Conservation (phyloP, 495 filamentous ascomycete species). For the Penicillium maclennaniae region DNA sequence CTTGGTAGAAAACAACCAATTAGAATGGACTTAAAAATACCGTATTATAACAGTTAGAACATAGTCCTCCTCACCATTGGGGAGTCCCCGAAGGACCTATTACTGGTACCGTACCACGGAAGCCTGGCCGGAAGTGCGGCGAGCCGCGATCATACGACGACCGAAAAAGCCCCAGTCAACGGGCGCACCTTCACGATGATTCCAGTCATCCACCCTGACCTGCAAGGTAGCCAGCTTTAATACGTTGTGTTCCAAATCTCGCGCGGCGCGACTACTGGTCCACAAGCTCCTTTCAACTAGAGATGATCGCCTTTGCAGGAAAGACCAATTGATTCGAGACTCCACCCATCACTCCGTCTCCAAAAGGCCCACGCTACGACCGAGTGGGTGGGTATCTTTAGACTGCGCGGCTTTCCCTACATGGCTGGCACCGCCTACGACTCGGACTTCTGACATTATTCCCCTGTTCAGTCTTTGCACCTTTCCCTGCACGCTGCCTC, state of each 20-base stretch:
- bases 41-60: neutral
- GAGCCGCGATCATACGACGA: conserved; percentile 45
- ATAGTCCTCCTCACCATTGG: neutral
- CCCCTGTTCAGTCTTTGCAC: conserved; percentile 17
- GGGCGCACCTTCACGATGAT: conserved; percentile 2
- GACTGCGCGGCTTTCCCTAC: conserved; percentile 10
- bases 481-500: neutral
- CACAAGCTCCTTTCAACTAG: conserved; percentile 10
- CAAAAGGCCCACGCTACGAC: conserved; percentile 17
- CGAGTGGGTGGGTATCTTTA: conserved; percentile 18
- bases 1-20: conserved; percentile 4
- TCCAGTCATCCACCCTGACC: neutral
- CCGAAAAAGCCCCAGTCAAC: conserved; percentile 11
- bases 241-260: conserved; percentile 3
- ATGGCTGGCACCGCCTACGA: conserved; percentile 9
- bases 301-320: conserved; percentile 16
- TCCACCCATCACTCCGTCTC: conserved; percentile 13
- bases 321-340: conserved; percentile 20
- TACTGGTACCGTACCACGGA: conserved; percentile 7
- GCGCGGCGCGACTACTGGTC: conserved; percentile 13
- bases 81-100: neutral
- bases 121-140: conserved; percentile 33
- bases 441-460: conserved; percentile 14
- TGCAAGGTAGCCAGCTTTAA: neutral
- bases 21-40: neutral